Conservation (phyloP, 495 filamentous ascomycete genomes). For the Penicillium atrosanguineum region DNA sequence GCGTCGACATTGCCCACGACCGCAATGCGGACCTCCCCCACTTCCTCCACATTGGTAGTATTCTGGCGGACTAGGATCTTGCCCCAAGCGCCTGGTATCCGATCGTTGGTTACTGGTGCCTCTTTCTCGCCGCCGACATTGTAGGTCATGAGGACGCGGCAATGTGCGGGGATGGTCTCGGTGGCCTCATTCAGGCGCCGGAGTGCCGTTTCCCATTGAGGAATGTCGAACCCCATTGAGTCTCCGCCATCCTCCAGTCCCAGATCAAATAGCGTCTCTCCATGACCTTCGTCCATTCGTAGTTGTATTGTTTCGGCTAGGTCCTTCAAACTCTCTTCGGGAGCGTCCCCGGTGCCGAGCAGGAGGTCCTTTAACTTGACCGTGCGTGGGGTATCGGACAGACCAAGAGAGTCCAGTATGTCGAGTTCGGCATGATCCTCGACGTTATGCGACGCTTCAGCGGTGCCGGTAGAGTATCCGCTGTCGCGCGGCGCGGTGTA, state of each 20-base stretch:
- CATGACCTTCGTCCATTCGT: conserved; percentile 80
- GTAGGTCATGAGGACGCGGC: conserved; percentile 77
- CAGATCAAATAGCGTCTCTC: conserved; percentile 88
- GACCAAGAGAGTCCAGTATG: conserved; percentile 81
- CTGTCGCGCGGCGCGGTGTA: conserved; percentile 41
- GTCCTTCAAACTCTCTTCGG: conserved; percentile 57
- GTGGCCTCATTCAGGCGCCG: conserved; percentile 65
- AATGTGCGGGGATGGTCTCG: conserved; percentile 65
- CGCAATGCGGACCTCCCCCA: conserved; percentile 94
- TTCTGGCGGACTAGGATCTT: conserved; percentile 79
- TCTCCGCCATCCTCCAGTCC: conserved; percentile 92
- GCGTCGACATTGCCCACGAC: conserved; percentile 98
- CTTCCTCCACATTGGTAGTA: conserved; percentile 73
- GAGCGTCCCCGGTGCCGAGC: conserved; percentile 58
- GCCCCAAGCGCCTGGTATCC: conserved; percentile 69
- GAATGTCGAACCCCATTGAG: conserved; percentile 75
- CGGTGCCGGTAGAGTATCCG: conserved; percentile 36
- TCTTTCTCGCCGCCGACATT: conserved; percentile 82
- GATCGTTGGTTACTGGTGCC: conserved; percentile 56
- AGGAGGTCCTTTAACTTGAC: conserved; percentile 75
- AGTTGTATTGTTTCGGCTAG: conserved; percentile 60
- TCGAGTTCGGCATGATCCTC: conserved; percentile 90
- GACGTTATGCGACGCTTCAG: conserved; percentile 34
- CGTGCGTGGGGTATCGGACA: conserved; percentile 70
- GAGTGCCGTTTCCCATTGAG: conserved; percentile 77